Evolutionary conservation across 768 basidiomycete genomes (phyloP).

Genomic region (Tylopilus felleus): DNA sequence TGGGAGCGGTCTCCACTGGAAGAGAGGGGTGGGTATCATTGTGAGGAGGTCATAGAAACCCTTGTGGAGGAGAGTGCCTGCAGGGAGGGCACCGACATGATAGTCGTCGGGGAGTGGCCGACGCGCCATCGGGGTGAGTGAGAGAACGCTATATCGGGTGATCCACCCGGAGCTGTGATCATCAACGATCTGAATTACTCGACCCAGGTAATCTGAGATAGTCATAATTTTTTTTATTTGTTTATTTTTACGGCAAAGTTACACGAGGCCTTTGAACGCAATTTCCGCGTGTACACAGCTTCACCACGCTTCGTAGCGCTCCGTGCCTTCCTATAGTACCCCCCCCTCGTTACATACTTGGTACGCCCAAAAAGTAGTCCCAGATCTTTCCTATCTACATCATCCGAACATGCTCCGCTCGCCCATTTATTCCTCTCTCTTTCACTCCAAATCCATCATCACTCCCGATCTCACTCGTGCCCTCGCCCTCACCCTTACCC

Average conservation of each 20-base stretch:
- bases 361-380: conserved; percentile 22
- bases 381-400: conserved; percentile 20
- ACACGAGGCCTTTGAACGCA: too few species aligned
- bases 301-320: conserved; percentile 11
- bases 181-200: too few species aligned
- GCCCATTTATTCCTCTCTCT: conserved; percentile 31
- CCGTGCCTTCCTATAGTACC: conserved; percentile 18
- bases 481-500: conserved; percentile 34
- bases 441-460: conserved; percentile 28
- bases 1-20: conserved; percentile 51
- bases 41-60: conserved; percentile 88
- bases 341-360: conserved; percentile 18
- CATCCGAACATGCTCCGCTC: conserved; percentile 28
- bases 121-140: too few species aligned
- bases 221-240: too few species aligned
- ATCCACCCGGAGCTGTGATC: too few species aligned
- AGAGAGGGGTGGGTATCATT: conserved; percentile 62
- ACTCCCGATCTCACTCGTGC: conserved; percentile 31
- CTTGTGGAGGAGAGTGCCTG: conserved; percentile 76
- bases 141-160: too few species aligned
- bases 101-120: too few species aligned
- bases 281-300: not conserved
- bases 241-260: too few species aligned
- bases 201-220: too few species aligned
- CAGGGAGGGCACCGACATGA: conserved; percentile 44